phyloP scores from a whole-genome alignment of 257 asterid genomes.

The Ophiorrhiza pumila region DNA sequence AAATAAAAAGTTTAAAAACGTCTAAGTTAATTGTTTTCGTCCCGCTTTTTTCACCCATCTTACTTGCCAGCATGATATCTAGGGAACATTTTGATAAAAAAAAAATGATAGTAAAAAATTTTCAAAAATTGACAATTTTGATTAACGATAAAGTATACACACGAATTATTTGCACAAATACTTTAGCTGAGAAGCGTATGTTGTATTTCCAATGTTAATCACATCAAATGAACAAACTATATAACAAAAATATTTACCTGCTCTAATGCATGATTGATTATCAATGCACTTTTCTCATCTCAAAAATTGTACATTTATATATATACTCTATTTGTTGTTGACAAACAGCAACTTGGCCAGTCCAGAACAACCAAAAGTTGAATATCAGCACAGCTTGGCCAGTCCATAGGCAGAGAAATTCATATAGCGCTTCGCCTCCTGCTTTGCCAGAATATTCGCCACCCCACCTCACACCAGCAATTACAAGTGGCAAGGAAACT shows the following conservation, averaged over 20 bases:
- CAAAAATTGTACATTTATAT: slow-evolving; percentile 1
- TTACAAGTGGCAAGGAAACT: not conserved
- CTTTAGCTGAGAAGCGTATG: not conserved
- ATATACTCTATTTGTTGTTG: not conserved
- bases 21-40: no score
- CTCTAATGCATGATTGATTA: not conserved
- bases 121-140: no score
- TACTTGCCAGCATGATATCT: no score
- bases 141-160: not conserved
- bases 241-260: not conserved
- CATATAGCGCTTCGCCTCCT: not conserved
- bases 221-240: not conserved
- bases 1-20: no score
- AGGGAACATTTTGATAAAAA: no score
- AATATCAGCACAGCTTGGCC: not conserved
- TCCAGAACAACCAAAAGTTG: not conserved
- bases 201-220: not conserved
- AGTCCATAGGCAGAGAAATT: not conserved
- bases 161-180: not conserved
- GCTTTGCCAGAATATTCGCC: not conserved
- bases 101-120: no score
- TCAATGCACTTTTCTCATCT: not conserved
- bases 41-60: no score
- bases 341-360: not conserved
- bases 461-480: not conserved